Percentiles rank a stretch among this genome's conserved stretches.
These are phyloP conservation scores for Pleurotus sapidus DNA, from an alignment of 768 basidiomycete species.

Conservation along the genomic window DNA sequence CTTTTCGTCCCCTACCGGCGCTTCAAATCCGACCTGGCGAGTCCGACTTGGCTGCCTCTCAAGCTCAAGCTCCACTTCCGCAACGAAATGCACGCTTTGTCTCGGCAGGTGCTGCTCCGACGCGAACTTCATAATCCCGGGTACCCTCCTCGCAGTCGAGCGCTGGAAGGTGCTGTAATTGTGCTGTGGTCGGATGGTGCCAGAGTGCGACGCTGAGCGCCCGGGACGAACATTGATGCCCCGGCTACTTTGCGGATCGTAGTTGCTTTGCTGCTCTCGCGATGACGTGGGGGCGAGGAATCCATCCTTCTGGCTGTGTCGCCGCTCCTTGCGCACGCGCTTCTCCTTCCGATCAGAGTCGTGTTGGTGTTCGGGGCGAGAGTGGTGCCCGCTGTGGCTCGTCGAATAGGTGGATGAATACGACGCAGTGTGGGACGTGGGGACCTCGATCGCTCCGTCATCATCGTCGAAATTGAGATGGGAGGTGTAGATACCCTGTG, in stretches of 20 bases:
- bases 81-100: constrained; percentile 1
- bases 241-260: not conserved
- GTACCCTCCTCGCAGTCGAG: not conserved
- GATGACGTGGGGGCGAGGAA: not conserved
- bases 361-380: not conserved
- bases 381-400: not conserved
- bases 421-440: not conserved
- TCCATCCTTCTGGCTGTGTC: not conserved
- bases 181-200: not conserved
- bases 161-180: not conserved
- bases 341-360: not conserved
- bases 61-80: not conserved
- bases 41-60: not conserved
- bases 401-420: not conserved
- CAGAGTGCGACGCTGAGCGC: constrained; percentile 3
- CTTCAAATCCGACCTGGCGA: not conserved
- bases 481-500: not conserved
- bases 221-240: not conserved
- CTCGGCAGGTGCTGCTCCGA: constrained; percentile 1
- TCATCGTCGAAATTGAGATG: constrained; percentile 4
- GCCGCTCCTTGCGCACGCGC: not conserved
- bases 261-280: not conserved
- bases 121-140: constrained; percentile 1
- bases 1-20: not conserved
- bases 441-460: not conserved